These are phyloP conservation scores for Pestalotiopsis sp. DNA, from an alignment of 2,329 filamentous ascomycete species.

Conservation along the genomic window DNA sequence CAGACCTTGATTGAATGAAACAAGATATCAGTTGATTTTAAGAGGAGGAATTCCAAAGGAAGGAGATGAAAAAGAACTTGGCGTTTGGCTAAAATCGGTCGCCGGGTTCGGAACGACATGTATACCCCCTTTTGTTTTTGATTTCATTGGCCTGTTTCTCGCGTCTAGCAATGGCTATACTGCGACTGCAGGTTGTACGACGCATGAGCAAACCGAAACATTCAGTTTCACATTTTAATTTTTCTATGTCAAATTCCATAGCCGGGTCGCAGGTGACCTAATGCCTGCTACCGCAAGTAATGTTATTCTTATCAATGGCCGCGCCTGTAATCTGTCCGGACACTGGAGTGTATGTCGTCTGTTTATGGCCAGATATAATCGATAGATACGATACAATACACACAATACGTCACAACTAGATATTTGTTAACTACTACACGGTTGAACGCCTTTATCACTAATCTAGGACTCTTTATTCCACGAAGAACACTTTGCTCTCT, in stretches of 20 bases:
- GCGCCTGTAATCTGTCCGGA: neutral
- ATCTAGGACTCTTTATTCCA: no score
- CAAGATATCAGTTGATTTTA: neutral
- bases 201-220: neutral
- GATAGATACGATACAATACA: no score
- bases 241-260: neutral
- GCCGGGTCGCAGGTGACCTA: neutral
- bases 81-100: neutral
- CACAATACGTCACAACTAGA: no score
- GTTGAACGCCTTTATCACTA: no score
- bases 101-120: neutral
- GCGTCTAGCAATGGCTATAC: neutral
- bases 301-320: neutral
- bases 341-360: neutral
- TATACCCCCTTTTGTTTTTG: neutral
- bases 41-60: neutral
- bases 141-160: neutral
- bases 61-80: neutral
- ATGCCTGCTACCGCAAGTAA: neutral
- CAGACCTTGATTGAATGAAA: conserved; percentile 11
- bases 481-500: no score
- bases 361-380: neutral
- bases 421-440: no score
- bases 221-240: neutral
- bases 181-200: neutral